Evolutionary conservation across 2,329 filamentous ascomycete genomes (phyloP), one percentile per base, ranked within the genome.

Genomic region (Cercospora zeae-maydis): DNA sequence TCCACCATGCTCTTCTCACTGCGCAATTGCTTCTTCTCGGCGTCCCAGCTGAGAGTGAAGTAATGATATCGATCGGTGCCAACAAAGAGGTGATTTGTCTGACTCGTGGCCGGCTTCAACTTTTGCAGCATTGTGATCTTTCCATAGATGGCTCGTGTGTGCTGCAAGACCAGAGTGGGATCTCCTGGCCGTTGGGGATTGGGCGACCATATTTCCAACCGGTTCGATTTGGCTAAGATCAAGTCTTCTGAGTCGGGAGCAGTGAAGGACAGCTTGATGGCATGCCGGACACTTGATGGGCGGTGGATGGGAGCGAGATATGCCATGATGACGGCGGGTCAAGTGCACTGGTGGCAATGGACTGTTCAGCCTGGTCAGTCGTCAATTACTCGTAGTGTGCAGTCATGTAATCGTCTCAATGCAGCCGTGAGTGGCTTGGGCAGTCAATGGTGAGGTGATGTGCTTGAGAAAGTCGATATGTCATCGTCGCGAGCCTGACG

Each of bases 301-400:
- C 88, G 85, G 77, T 99, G 95, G 62, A 99, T 95, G 39, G 95
- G 93, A 65, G 92, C 92, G 72, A 99, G 82, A 77, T 98, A 99
- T 58, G 95, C 90, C 95, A 99, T 99, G 63, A 36, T 53, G 61
- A 37, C 30, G 59, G 61, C 55, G 42, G 62, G 21, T 34, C 27
- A 19, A n/a, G 21, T 53, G 42, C 21, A 45, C 24, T 59, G 21
- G 60, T 39, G 42, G 30, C 37, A 57, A 51, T 52, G 16, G 59
- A 49, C 31, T 61, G 49, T 21, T 51, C n/a, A 16, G 47, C 27
- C 24, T 51, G 30, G 1, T 16, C 19, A 10, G 21, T 16, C 24
- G 47, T 30, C n/a, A n/a, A 31, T 31, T 51, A 9, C 24, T 51
- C n/a, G 47, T 27, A 7, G 10, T 16, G 5, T 2, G 36, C 37